These are phyloP conservation scores for Psophocarpus tetragonolobus DNA, from an alignment of 306 rosid genomes.

Conservation along the genomic window DNA sequence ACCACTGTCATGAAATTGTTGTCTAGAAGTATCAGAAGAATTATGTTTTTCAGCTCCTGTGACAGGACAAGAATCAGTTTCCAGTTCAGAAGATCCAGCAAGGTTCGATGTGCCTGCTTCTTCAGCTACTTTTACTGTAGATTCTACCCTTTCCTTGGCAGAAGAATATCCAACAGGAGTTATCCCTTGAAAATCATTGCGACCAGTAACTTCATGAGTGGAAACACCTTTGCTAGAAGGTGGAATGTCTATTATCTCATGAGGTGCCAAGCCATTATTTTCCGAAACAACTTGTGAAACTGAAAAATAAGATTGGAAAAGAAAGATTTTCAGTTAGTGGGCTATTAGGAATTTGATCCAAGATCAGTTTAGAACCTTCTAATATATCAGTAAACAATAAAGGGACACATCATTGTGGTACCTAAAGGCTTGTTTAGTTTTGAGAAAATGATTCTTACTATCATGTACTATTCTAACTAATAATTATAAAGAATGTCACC, in stretches of 20 bases:
- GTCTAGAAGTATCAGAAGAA: constrained; percentile 45
- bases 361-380: background rate
- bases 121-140: constrained; percentile 22
- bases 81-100: constrained; percentile 47
- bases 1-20: constrained; percentile 34
- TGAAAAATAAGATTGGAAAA: constrained; percentile 41
- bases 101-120: constrained; percentile 45
- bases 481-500: background rate
- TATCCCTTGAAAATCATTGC: constrained; percentile 41
- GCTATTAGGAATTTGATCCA: background rate
- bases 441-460: background rate
- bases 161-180: constrained; percentile 37
- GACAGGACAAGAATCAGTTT: constrained; percentile 42
- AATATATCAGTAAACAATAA: constrained; percentile 25
- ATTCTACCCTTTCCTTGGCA: constrained; percentile 45
- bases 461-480: background rate
- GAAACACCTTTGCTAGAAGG: constrained; percentile 43
- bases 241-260: constrained; percentile 38
- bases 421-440: background rate
- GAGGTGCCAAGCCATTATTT: constrained; percentile 33
- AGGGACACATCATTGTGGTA: constrained; percentile 15
- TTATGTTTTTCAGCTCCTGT: constrained; percentile 44
- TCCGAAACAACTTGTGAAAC: constrained; percentile 48
- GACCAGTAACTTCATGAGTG: constrained; percentile 34
- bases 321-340: constrained; percentile 14